A percentile compares a stretch with the other conserved stretches of the same genome.
Conservation (phyloP, 2,329 filamentous ascomycete genomes). For the Alternaria panax region DNA sequence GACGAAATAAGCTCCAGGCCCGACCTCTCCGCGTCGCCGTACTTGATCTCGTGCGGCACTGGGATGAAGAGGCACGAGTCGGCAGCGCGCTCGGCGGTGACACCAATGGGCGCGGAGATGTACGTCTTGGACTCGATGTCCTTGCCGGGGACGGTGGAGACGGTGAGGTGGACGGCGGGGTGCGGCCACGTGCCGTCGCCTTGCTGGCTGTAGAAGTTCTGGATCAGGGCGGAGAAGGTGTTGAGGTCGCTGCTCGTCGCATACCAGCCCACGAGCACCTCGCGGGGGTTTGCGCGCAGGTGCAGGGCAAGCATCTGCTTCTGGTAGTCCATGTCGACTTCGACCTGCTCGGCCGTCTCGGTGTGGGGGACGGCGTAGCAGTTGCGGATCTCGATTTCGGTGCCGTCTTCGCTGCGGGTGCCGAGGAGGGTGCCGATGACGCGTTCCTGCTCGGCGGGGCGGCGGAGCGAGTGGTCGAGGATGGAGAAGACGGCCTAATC, state of each 20-base stretch:
- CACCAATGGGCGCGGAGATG: slow-evolving; percentile 93
- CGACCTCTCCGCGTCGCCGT: slow-evolving; percentile 79
- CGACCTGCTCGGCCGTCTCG: slow-evolving; percentile 97
- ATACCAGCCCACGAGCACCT: slow-evolving; percentile 97
- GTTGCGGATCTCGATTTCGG: slow-evolving; percentile 93
- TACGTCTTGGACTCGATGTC: slow-evolving; percentile 92
- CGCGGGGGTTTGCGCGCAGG: slow-evolving; percentile 90
- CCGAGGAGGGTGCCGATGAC: slow-evolving; percentile 97
- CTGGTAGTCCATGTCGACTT: slow-evolving; percentile 99
- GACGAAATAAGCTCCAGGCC: slow-evolving; percentile 83
- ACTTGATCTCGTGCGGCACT: slow-evolving; percentile 92
- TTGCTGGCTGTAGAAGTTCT: slow-evolving; percentile 98
- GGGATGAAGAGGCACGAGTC: slow-evolving; percentile 98
- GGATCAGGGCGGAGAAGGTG: slow-evolving; percentile 97
- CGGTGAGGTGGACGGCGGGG: slow-evolving; percentile 96
- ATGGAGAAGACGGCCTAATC: slow-evolving; percentile 68
- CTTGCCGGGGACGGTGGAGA: slow-evolving; percentile 86
- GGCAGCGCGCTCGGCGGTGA: slow-evolving; percentile 91
- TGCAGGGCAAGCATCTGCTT: slow-evolving; percentile 98
- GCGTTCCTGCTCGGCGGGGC: slow-evolving; percentile 89
- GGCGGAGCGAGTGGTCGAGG: slow-evolving; percentile 89
- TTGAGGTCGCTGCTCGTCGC: slow-evolving; percentile 96
- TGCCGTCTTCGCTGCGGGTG: slow-evolving; percentile 92
- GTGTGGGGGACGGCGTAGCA: slow-evolving; percentile 99
- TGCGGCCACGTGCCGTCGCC: slow-evolving; percentile 97